These are phyloP conservation scores for Diplodia corticola DNA, from an alignment of 2,329 filamentous ascomycete genomes.

Conservation along the genomic window DNA sequence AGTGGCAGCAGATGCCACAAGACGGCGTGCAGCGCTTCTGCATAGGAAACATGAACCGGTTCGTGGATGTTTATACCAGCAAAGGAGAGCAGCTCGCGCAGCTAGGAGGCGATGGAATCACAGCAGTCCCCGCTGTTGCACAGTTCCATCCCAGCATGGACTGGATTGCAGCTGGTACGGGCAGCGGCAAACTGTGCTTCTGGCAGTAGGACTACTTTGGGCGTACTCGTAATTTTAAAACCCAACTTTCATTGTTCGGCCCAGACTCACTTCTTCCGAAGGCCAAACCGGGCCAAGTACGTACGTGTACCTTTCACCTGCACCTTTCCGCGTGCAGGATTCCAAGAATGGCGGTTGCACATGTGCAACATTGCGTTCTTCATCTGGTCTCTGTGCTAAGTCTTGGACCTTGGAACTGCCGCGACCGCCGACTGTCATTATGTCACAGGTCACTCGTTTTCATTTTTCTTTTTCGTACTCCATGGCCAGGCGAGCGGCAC, in stretches of 20 bases:
- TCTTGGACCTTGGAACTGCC: not conserved
- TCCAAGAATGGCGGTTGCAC: not conserved
- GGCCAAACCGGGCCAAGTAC: not conserved
- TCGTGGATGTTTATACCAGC: slow-evolving; percentile 84
- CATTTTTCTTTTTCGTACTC: not conserved
- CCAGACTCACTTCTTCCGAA: not conserved
- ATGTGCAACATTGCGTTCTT: not conserved
- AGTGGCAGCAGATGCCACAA: slow-evolving; percentile 81
- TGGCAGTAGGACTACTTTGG: slow-evolving; percentile 64
- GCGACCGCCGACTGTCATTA: not conserved
- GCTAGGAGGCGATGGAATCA: slow-evolving; percentile 83
- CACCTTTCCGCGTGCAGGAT: not conserved
- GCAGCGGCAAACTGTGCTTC: slow-evolving; percentile 86
- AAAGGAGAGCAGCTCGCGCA: slow-evolving; percentile 87
- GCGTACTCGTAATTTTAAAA: not conserved
- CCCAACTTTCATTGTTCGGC: no score
- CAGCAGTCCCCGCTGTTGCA: slow-evolving; percentile 88
- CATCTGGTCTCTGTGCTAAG: not conserved
- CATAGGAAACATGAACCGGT: slow-evolving; percentile 97
- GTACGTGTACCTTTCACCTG: not conserved
- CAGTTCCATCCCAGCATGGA: slow-evolving; percentile 84
- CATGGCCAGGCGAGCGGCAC: not conserved
- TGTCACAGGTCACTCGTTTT: not conserved
- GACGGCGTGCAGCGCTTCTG: slow-evolving; percentile 84
- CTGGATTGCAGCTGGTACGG: slow-evolving; percentile 91